Evolutionary conservation across 2,329 filamentous ascomycete species (phyloP).

Genomic region (Claviceps paspali): DNA sequence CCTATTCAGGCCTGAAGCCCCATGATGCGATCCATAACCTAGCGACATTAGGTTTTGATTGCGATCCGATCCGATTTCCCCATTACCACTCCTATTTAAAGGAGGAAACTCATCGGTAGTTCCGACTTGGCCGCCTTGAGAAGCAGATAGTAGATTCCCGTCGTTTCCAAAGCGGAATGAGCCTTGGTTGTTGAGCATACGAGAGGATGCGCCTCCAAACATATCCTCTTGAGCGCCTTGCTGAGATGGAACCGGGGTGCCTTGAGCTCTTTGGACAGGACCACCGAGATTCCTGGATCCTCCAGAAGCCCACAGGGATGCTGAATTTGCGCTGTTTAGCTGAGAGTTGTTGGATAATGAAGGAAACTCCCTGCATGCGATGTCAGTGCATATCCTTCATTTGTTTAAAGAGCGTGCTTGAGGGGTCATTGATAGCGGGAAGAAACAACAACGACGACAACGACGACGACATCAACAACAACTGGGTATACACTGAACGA

Average conservation of each 20-base stretch:
- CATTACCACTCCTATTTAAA: constrained; percentile 39
- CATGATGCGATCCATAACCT: constrained; percentile 35
- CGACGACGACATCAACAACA: no score
- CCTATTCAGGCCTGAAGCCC: constrained; percentile 24
- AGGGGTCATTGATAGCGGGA: neutral
- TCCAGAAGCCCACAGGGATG: constrained; percentile 39
- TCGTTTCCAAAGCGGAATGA: constrained; percentile 41
- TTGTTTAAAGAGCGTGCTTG: neutral
- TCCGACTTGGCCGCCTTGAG: constrained; percentile 30
- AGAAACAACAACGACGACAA: no score
- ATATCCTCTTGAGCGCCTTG: constrained; percentile 33
- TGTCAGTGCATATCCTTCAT: neutral
- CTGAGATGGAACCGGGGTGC: constrained; percentile 35
- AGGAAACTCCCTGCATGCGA: constrained; percentile 41
- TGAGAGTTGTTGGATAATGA: constrained; percentile 48
- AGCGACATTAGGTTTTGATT: constrained; percentile 32
- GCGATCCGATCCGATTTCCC: constrained; percentile 43
- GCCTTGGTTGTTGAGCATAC: constrained; percentile 23
- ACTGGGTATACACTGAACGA: neutral
- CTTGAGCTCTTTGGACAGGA: constrained; percentile 34
- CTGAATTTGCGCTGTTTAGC: constrained; percentile 30
- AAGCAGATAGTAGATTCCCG: constrained; percentile 23
- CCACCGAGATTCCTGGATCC: constrained; percentile 33
- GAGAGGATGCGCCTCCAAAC: constrained; percentile 27
- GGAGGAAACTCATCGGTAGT: constrained; percentile 48